Conservation (phyloP, 1,139 yeast species). For the Suhomyces kunorum region DNA sequence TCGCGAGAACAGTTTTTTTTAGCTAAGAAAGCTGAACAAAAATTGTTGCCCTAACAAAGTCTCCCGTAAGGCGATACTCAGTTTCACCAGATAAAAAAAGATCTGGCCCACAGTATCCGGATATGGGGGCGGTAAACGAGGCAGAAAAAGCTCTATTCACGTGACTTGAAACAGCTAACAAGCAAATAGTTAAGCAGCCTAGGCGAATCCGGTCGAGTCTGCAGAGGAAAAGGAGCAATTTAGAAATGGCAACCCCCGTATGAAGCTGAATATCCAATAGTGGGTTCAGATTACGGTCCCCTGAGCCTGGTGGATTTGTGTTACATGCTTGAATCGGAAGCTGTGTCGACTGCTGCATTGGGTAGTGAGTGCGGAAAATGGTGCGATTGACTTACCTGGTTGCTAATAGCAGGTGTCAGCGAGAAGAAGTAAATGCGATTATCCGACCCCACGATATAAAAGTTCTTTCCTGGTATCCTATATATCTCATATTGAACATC, state of each 20-base stretch:
- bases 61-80: neutral
- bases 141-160: neutral
- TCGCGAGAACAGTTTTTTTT: too few species aligned
- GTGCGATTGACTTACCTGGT: neutral
- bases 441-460: too few species aligned
- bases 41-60: too few species aligned
- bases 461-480: too few species aligned
- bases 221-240: neutral
- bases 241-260: slow-evolving; percentile 5
- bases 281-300: slow-evolving; percentile 8
- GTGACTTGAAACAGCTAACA: neutral
- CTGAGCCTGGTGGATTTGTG: neutral
- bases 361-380: neutral
- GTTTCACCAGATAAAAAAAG: neutral
- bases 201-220: neutral
- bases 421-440: neutral
- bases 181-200: neutral
- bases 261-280: slow-evolving; percentile 3
- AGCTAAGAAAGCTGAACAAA: too few species aligned
- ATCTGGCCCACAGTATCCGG: neutral
- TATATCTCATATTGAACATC: neutral
- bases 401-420: slow-evolving; percentile 1
- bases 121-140: neutral
- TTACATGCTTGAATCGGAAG: slow-evolving; percentile 1
- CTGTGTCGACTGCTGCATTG: slow-evolving; percentile 1